phyloP scores from a whole-genome alignment of 2,329 filamentous ascomycete genomes.

The Penicillium sp. region DNA sequence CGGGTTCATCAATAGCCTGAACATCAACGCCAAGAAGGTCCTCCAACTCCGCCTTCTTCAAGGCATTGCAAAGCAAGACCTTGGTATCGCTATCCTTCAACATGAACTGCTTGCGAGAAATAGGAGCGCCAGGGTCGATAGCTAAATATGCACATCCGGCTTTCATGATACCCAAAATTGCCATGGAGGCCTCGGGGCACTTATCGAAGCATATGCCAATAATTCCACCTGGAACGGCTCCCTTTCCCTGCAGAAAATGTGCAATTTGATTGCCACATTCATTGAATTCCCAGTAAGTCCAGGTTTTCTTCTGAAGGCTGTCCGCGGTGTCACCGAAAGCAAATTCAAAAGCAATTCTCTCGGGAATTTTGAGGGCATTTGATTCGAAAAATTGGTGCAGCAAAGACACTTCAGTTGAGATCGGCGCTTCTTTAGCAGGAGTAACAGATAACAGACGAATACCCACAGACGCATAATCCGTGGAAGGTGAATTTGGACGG shows the following conservation, averaged over 20 bases:
- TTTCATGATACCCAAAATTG: constrained; percentile 79
- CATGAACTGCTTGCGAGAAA: constrained; percentile 74
- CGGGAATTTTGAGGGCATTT: constrained; percentile 56
- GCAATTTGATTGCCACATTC: constrained; percentile 70
- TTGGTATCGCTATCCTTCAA: constrained; percentile 68
- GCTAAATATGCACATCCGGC: constrained; percentile 79
- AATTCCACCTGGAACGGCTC: constrained; percentile 57
- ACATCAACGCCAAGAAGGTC: constrained; percentile 39
- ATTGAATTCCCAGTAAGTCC: constrained; percentile 75
- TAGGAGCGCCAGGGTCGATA: constrained; percentile 71
- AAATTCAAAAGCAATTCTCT: constrained; percentile 73
- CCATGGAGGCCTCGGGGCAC: constrained; percentile 78
- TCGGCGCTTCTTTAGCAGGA: constrained; percentile 57
- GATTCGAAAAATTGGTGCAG: constrained; percentile 77
- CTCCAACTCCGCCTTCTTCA: constrained; percentile 43
- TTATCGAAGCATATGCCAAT: constrained; percentile 81
- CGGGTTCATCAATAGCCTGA: constrained; percentile 48
- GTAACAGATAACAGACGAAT: constrained; percentile 58
- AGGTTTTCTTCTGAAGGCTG: constrained; percentile 52
- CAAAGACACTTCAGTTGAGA: constrained; percentile 60
- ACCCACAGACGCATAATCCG: constrained; percentile 38
- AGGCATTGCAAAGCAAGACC: constrained; percentile 60
- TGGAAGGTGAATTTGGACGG: constrained; percentile 43
- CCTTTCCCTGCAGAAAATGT: constrained; percentile 56
- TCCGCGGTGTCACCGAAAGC: constrained; percentile 56